Percentiles rank a stretch among this genome's conserved stretches.
These are phyloP conservation scores for Termitomyces sp. DNA, from an alignment of 768 basidiomycete genomes.

Conservation along the genomic window DNA sequence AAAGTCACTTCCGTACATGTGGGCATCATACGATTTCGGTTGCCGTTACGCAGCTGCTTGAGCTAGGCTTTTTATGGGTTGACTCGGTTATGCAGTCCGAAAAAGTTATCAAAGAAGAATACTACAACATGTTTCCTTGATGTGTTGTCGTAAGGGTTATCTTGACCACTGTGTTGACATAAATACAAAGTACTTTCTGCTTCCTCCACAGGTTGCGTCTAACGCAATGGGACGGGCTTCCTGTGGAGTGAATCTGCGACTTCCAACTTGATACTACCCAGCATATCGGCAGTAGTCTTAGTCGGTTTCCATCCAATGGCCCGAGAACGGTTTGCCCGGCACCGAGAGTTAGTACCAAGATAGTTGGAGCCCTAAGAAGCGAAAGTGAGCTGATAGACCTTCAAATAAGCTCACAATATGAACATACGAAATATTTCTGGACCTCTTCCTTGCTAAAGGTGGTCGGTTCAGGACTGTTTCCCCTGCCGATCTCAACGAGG, in stretches of 20 bases:
- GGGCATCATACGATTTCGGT: no score
- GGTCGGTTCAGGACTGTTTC: slow-evolving; percentile 37
- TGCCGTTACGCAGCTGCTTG: no score
- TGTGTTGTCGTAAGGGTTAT: background rate
- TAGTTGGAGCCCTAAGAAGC: slow-evolving; percentile 27
- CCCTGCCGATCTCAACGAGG: slow-evolving; percentile 35
- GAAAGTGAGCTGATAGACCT: background rate
- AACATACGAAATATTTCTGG: slow-evolving; percentile 36
- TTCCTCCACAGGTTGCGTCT: background rate
- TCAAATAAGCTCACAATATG: background rate
- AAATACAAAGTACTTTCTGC: background rate
- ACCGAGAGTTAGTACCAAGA: slow-evolving; percentile 39
- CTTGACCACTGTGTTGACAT: background rate
- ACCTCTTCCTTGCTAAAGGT: slow-evolving; percentile 45
- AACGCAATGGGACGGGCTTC: slow-evolving; percentile 1
- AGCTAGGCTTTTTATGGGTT: no score
- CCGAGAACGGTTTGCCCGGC: slow-evolving; percentile 31
- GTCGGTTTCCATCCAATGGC: slow-evolving; percentile 45
- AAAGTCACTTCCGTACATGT: no score
- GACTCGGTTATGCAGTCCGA: no score
- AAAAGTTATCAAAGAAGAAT: no score
- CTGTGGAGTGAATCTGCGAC: slow-evolving; percentile 23
- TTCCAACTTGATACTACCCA: slow-evolving; percentile 39
- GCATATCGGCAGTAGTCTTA: slow-evolving; percentile 36
- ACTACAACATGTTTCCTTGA: no score